These are phyloP conservation scores for Pestalotiopsis sp. DNA, from an alignment of 2,329 filamentous ascomycete genomes.

Conservation along the genomic window DNA sequence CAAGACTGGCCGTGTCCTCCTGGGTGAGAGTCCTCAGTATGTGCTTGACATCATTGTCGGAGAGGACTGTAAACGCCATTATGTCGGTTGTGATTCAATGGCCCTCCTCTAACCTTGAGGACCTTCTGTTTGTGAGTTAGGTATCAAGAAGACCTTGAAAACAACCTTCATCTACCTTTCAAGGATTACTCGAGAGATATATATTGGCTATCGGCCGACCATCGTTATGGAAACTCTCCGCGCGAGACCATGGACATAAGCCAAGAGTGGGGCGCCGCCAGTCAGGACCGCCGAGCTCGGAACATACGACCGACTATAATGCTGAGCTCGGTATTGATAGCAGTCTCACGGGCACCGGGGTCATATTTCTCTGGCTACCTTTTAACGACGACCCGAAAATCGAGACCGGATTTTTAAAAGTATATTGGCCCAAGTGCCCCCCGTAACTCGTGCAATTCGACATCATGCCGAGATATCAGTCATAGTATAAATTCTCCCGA, in stretches of 20 bases:
- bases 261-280: background rate
- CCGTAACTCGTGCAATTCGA: no score
- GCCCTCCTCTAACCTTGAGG: background rate
- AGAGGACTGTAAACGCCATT: background rate
- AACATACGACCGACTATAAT: background rate
- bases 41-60: background rate
- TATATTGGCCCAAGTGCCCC: no score
- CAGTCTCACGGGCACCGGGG: background rate
- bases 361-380: no score
- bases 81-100: background rate
- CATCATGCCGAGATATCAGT: no score
- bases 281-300: background rate
- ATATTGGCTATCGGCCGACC: background rate
- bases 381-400: no score
- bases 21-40: background rate
- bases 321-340: background rate
- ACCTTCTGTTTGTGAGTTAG: background rate
- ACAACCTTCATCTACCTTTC: no score
- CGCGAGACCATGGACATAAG: background rate
- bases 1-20: background rate
- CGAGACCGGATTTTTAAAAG: no score
- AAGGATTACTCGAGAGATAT: background rate
- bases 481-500: no score
- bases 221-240: background rate
- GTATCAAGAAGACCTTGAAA: no score